These are phyloP conservation scores for Leptographium procerum DNA, from an alignment of 2,329 filamentous ascomycete genomes.

Conservation along the genomic window DNA sequence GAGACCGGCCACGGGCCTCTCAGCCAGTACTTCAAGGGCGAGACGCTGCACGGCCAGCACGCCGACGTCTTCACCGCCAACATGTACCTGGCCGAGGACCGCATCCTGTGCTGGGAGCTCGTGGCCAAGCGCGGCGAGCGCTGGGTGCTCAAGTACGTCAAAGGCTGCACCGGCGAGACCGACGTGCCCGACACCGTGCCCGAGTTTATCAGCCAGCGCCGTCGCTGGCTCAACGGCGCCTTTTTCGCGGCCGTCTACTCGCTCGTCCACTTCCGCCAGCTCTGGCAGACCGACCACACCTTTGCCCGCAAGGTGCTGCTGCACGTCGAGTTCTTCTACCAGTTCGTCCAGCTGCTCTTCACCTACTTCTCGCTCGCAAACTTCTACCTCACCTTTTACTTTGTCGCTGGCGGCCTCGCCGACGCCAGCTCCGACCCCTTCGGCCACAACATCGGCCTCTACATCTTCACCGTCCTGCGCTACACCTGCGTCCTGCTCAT, in stretches of 20 bases:
- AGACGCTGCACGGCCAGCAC: slow-evolving; percentile 89
- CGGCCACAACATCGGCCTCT: slow-evolving; percentile 69
- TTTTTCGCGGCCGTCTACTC: slow-evolving; percentile 99
- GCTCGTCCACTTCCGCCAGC: slow-evolving; percentile 84
- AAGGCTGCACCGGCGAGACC: slow-evolving; percentile 90
- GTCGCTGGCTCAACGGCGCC: slow-evolving; percentile 95
- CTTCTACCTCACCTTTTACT: slow-evolving; percentile 98
- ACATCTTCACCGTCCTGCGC: slow-evolving; percentile 77
- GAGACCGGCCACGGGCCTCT: slow-evolving; percentile 88
- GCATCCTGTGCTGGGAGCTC: slow-evolving; percentile 86
- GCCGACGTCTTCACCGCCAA: slow-evolving; percentile 61
- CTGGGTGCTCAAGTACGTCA: slow-evolving; percentile 98
- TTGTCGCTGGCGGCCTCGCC: slow-evolving; percentile 81
- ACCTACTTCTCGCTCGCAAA: slow-evolving; percentile 98
- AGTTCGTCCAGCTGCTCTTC: slow-evolving; percentile 84
- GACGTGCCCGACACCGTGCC: slow-evolving; percentile 95
- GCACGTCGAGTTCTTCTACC: slow-evolving; percentile 91
- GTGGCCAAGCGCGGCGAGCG: slow-evolving; percentile 89
- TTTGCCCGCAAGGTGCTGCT: slow-evolving; percentile 79
- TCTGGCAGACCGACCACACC: slow-evolving; percentile 89
- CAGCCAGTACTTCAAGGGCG: slow-evolving; percentile 98
- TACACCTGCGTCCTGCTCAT: slow-evolving; percentile 83
- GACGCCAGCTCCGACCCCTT: slow-evolving; percentile 79
- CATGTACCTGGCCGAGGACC: slow-evolving; percentile 85
- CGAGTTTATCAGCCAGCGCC: slow-evolving; percentile 92